A percentile compares a stretch with the other conserved stretches of the same genome.
These are phyloP conservation scores for Brachypodium distachyon DNA, from an alignment of 202 grass and related monocot species.

Conservation along the genomic window DNA sequence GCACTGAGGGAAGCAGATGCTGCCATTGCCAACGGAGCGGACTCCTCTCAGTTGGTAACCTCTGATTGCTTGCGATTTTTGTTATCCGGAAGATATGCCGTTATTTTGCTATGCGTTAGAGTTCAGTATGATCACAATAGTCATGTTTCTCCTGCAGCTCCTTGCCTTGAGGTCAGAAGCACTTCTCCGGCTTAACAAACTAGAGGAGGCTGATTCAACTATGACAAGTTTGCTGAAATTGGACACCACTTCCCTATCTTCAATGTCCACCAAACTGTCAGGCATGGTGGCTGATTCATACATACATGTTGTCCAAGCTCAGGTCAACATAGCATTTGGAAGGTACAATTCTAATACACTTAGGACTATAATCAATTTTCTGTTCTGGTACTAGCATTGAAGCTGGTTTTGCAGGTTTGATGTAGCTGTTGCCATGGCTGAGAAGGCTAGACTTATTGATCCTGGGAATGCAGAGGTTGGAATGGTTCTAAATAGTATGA, in stretches of 20 bases:
- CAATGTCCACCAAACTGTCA: slow-evolving; percentile 41
- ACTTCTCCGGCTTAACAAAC: slow-evolving; percentile 65
- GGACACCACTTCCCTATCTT: slow-evolving; percentile 30
- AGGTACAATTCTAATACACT: slow-evolving; percentile 31
- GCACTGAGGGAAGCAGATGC: slow-evolving; percentile 75
- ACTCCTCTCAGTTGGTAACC: slow-evolving; percentile 64
- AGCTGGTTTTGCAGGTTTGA: slow-evolving; percentile 56
- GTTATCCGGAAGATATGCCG: neutral
- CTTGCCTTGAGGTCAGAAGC: slow-evolving; percentile 75
- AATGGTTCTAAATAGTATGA: slow-evolving; percentile 47
- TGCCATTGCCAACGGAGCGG: slow-evolving; percentile 57
- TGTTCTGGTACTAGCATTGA: neutral
- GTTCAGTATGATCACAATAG: neutral
- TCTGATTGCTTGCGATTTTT: slow-evolving; percentile 3
- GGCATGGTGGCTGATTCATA: slow-evolving; percentile 65
- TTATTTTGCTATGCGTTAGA: neutral
- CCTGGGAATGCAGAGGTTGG: slow-evolving; percentile 46
- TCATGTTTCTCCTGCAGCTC: slow-evolving; percentile 35
- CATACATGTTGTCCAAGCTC: slow-evolving; percentile 61
- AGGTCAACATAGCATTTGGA: slow-evolving; percentile 87
- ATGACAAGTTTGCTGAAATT: slow-evolving; percentile 39
- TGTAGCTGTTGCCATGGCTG: slow-evolving; percentile 39
- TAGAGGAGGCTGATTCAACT: slow-evolving; percentile 70
- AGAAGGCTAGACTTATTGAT: slow-evolving; percentile 60
- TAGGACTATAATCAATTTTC: neutral